These are phyloP conservation scores for Aureobasidium mangrovei DNA, from an alignment of 2,329 filamentous ascomycete genomes.

Conservation along the genomic window DNA sequence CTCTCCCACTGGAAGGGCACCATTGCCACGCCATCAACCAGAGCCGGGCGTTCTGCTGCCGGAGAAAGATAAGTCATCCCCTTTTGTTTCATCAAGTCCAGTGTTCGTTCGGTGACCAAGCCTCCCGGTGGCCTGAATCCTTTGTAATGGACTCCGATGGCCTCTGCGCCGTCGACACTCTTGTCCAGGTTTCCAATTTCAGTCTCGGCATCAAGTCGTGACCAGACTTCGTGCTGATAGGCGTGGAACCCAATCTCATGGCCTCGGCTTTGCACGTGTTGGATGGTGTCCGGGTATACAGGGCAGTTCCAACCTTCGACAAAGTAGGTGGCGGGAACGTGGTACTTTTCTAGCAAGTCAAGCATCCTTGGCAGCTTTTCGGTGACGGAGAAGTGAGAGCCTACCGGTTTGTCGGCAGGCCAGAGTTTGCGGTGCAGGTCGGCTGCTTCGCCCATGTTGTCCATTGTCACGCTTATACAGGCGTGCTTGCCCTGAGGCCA, in stretches of 20 bases:
- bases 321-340: slow-evolving; percentile 26
- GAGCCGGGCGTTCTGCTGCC: slow-evolving; percentile 24
- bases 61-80: slow-evolving; percentile 27
- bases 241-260: slow-evolving; percentile 29
- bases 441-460: slow-evolving; percentile 30
- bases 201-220: slow-evolving; percentile 19
- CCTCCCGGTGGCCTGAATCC: slow-evolving; percentile 28
- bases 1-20: slow-evolving; percentile 21
- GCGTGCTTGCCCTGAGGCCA: slow-evolving; percentile 25
- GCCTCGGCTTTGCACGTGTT: slow-evolving; percentile 20
- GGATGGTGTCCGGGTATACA: slow-evolving; percentile 21
- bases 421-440: slow-evolving; percentile 26
- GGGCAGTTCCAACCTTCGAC: slow-evolving; percentile 27
- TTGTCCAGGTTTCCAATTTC: slow-evolving; percentile 22
- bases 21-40: slow-evolving; percentile 17
- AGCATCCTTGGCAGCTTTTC: slow-evolving; percentile 24
- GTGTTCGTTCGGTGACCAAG: slow-evolving; percentile 23
- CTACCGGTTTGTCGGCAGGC: slow-evolving; percentile 21
- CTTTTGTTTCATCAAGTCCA: slow-evolving; percentile 23
- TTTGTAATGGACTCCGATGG: slow-evolving; percentile 18
- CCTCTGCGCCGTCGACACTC: slow-evolving; percentile 22
- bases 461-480: slow-evolving; percentile 25
- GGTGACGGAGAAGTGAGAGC: slow-evolving; percentile 24
- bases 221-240: slow-evolving; percentile 29
- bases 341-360: slow-evolving; percentile 21